Percentiles rank a stretch among this genome's conserved stretches.
Evolutionary conservation across 2,329 filamentous ascomycete species (phyloP).

Genomic region (Neospermospora avenae): DNA sequence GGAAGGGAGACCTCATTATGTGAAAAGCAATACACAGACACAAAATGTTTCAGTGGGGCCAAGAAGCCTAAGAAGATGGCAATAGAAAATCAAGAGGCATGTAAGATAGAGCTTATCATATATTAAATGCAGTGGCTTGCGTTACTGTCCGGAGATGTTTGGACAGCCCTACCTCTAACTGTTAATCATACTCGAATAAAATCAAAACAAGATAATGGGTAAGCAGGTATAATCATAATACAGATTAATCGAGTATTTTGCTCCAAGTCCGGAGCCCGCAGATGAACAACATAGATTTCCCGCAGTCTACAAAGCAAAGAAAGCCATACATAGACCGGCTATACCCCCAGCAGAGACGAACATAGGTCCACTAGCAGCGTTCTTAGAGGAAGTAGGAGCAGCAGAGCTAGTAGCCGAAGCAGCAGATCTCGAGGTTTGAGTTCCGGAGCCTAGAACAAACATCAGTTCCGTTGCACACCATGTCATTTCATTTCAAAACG

Average conservation of each 20-base stretch:
- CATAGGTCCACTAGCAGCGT: background rate
- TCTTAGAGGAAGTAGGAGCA: background rate
- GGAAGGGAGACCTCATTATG: no score
- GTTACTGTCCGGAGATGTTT: no score
- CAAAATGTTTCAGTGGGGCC: no score
- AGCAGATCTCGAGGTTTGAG: background rate
- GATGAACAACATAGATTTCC: background rate
- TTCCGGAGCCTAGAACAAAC: background rate
- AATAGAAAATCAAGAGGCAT: background rate
- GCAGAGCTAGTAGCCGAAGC: background rate
- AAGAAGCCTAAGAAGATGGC: background rate
- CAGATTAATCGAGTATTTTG: no score
- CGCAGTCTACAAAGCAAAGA: background rate
- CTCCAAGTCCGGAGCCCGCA: background rate
- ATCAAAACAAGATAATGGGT: background rate
- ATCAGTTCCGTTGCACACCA: background rate
- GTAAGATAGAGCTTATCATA: background rate
- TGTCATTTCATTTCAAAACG: background rate
- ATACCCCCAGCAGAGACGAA: conserved; percentile 4
- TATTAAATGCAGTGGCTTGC: no score
- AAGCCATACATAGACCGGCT: background rate
- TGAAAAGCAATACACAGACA: no score
- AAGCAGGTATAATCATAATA: background rate
- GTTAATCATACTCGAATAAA: no score
- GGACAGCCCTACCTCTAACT: no score